Evolutionary conservation across 352 stramenopile genomes (phyloP), one percentile per base, ranked within the genome.

Genomic region (Phytophthora podocarpi): DNA sequence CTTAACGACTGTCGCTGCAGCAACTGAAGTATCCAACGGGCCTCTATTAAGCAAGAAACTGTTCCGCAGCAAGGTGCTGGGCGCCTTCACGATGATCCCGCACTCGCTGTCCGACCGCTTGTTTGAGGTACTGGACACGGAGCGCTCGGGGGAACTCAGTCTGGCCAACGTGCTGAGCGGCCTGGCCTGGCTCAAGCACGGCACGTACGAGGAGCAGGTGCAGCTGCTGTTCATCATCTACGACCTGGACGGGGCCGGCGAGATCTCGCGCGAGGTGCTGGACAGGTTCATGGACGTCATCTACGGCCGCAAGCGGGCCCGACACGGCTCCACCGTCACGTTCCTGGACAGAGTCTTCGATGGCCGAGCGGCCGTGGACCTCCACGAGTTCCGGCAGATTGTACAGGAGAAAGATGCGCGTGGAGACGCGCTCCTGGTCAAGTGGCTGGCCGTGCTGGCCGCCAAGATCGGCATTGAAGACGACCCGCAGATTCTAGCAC

Each of bases 221-320:
- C 81, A 88, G 34, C 59, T 96, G 45, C 70, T 96, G 10, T 96
- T 94, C 50, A 81, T 77, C 28, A 87, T 96, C 53, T 96, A 96
- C 71, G 87, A 96, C 55, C 57, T 93, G n/a, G 80, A 93, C 46
- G 57, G 50, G 11, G 74, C 70, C 3, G 80, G 82, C 15, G 68
- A 85, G 23, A 65, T 96, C n/a, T 66, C 83, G 34, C 71, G 82
- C 15, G 87, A 92, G 30, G 65, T 89, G 21, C 63, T 96, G 30
- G 76, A 90, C 26, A 75, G 80, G 10, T 96, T 96, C 62, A 90
- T 93, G 79, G 83, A 93, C 56, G 85, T 96, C 39, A 80, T 96
- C 13, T 96, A 94, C 46, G 87, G 87, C 20, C 76, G 81, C 12
- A 75, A 68, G 30, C 60, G 74, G 2, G 78, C 85, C 0, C 70